Evolutionary conservation across 139 green algal species (phyloP), one percentile per base, ranked within the genome.

Genomic region (Chlamydomonas eustigma): DNA sequence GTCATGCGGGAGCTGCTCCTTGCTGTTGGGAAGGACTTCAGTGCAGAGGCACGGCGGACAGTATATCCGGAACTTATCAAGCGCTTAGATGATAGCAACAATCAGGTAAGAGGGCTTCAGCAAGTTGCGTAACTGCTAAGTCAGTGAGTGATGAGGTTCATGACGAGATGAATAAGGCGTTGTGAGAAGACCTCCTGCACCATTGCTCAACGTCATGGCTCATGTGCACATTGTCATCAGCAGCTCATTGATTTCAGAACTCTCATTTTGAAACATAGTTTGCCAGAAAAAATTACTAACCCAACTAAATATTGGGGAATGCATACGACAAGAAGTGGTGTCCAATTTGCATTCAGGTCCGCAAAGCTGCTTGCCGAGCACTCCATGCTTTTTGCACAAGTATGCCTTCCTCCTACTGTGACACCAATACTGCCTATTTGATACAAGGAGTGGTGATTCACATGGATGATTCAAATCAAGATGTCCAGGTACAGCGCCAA

Each of bases 11-110:
- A 76, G 65, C 73, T 87, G 50, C 71, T 87, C 50, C 51, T 76
- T 50, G 2, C 80, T 74, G 80, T 79, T 5, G 86, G 85, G 6
- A 30, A 39, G 0, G 1, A 39, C 6, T 68, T 97, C 34, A 78
- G 51, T 22, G 70, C 89, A 35, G 86, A 90, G 51, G 66, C 85
- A 50, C 74, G 87, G n/a, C 76, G 87, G 3, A 36, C 78, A 18
- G 36, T 94, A 0, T 94, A 95, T 64, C 84, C 84, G 2, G 90
- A 95, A 81, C 84, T 97, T n/a, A 67, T 90, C 18, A 93, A 93
- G 76, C 78, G 92, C 12, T 78, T 97, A 75, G 91, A 97, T 65
- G 92, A 97, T 80, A 90, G 85, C 68, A 92, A 66, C 81, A 93
- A 97, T 77, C 36, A 69, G 34, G 86, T 94, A 4, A 25, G 52